Percentiles rank a stretch among this genome's conserved stretches.
phyloP scores from a whole-genome alignment of 2,329 filamentous ascomycete species.

The Paecilomyces variotii region DNA sequence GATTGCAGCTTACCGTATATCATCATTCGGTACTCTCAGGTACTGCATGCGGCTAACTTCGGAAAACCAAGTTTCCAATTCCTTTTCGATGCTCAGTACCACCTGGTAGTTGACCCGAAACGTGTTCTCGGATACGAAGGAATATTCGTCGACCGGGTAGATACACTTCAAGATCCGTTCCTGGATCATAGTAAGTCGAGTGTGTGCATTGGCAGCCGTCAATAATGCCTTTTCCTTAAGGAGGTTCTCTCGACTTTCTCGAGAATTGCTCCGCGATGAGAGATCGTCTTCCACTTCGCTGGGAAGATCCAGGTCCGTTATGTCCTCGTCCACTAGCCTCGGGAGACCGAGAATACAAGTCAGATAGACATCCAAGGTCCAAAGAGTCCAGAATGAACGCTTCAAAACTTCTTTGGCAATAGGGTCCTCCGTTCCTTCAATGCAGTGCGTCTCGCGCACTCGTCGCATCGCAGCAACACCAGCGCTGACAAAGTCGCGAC shows the following conservation, averaged over 20 bases:
- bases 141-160: background rate
- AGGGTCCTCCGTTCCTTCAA: background rate
- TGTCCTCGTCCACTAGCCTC: background rate
- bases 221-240: background rate
- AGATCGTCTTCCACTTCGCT: background rate
- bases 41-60: background rate
- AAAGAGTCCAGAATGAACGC: background rate
- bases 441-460: background rate
- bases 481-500: background rate
- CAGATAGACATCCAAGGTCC: background rate
- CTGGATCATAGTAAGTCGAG: background rate
- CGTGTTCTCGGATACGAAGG: background rate
- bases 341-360: background rate
- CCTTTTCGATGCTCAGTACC: background rate
- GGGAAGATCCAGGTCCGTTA: background rate
- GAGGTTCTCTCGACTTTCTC: background rate
- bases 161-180: background rate
- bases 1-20: background rate
- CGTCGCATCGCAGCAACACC: background rate
- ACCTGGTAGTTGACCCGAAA: background rate
- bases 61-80: background rate
- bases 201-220: background rate
- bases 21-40: background rate
- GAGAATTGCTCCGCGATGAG: background rate
- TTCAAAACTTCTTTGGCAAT: background rate